Conservation (phyloP, 768 basidiomycete genomes). For the Suillus decipiens region DNA sequence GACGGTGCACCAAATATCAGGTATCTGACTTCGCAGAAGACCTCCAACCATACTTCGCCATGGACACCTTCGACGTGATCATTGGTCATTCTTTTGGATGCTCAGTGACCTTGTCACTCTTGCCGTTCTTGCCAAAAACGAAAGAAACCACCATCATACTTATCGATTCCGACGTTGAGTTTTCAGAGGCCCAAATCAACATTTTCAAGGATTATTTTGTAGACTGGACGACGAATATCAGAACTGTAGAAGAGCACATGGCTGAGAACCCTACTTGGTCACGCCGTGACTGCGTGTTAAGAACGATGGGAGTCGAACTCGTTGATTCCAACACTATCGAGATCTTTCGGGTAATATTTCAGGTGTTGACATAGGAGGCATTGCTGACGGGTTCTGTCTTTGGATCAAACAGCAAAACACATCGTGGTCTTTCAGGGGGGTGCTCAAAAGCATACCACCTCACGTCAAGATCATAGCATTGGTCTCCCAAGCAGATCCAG, state of each 20-base stretch:
- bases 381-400: too few relatives aligned
- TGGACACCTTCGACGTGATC: background rate
- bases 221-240: background rate
- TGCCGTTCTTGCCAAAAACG: conserved; percentile 16
- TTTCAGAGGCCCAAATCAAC: background rate
- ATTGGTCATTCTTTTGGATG: conserved; percentile 22
- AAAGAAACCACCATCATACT: conserved; percentile 14
- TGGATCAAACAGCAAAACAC: too few relatives aligned
- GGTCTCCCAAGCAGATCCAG: too few relatives aligned
- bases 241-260: conserved; percentile 1
- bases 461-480: too few relatives aligned
- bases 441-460: too few relatives aligned
- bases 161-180: conserved; percentile 15
- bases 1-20: background rate
- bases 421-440: too few relatives aligned
- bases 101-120: conserved; percentile 16
- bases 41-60: conserved; percentile 16
- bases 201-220: too few relatives aligned
- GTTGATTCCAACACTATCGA: too few relatives aligned
- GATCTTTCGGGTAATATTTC: too few relatives aligned
- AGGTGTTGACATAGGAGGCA: too few relatives aligned
- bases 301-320: too few relatives aligned
- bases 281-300: conserved; percentile 8
- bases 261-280: conserved; percentile 19
- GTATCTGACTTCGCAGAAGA: background rate